Evolutionary conservation across 305 asterid genomes (phyloP).

Genomic region (Fraxinus floribunda): DNA sequence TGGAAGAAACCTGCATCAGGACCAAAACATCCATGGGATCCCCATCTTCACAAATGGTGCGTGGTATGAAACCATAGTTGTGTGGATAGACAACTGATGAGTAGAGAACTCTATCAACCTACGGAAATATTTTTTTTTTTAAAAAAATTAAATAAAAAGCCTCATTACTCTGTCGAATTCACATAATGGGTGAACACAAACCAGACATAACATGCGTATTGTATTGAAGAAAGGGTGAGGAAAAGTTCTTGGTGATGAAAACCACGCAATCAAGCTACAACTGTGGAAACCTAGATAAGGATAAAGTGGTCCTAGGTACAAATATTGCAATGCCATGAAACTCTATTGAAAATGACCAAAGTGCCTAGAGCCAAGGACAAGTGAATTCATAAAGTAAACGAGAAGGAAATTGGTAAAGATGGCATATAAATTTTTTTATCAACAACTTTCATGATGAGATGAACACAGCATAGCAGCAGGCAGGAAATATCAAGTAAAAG

Average conservation of each 20-base stretch:
- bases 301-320: neutral
- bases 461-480: neutral
- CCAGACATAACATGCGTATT: neutral
- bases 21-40: constrained; percentile 89
- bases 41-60: constrained; percentile 82
- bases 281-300: neutral
- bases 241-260: neutral
- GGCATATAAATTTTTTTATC: neutral
- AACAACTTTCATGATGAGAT: neutral
- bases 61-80: constrained; percentile 87
- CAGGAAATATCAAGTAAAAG: neutral
- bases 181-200: neutral
- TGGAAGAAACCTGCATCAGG: constrained; percentile 75
- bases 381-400: neutral
- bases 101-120: constrained; percentile 94
- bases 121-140: neutral
- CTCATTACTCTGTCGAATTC: neutral
- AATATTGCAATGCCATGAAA: neutral
- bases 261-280: neutral
- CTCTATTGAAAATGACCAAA: neutral
- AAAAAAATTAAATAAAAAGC: neutral
- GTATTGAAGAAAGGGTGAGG: neutral
- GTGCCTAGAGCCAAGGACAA: neutral
- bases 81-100: constrained; percentile 94
- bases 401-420: neutral